phyloP scores from a whole-genome alignment of 352 stramenopile species.

The Elongisporangium senticosum region DNA sequence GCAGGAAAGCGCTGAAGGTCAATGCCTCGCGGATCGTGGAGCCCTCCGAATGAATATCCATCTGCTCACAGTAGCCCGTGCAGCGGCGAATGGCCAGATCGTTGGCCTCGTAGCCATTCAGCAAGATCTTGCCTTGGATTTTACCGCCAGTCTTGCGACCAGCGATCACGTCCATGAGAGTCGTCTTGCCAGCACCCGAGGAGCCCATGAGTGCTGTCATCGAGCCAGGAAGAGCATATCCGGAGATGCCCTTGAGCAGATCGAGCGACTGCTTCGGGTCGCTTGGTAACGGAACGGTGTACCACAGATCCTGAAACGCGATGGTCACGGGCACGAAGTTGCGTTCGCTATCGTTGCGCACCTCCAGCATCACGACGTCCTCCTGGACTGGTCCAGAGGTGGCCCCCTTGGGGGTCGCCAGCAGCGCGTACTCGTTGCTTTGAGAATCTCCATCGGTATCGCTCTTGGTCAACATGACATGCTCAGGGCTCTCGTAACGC shows the following conservation, averaged over 20 bases:
- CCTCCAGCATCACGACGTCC: not conserved
- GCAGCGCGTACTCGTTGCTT: not conserved
- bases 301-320: slow-evolving; percentile 29
- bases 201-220: slow-evolving; percentile 88
- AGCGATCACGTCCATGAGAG: slow-evolving; percentile 90
- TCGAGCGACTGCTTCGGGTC: slow-evolving; percentile 17
- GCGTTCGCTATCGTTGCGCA: not conserved
- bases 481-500: slow-evolving; percentile 21
- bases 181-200: slow-evolving; percentile 73
- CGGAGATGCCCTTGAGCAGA: slow-evolving; percentile 50
- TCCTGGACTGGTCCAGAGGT: not conserved
- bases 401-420: not conserved
- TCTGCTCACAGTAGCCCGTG: slow-evolving; percentile 67
- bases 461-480: slow-evolving; percentile 1
- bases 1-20: slow-evolving; percentile 78
- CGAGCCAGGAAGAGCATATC: slow-evolving; percentile 33
- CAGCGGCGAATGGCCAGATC: slow-evolving; percentile 38
- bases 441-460: not conserved
- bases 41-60: slow-evolving; percentile 84
- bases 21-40: slow-evolving; percentile 87
- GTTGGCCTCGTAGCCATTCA: slow-evolving; percentile 34
- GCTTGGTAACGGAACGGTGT: slow-evolving; percentile 20
- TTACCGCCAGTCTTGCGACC: slow-evolving; percentile 59
- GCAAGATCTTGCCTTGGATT: slow-evolving; percentile 47
- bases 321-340: slow-evolving; percentile 21